Conservation (phyloP, 768 basidiomycete species). For the Kwoniella heveanensis region DNA sequence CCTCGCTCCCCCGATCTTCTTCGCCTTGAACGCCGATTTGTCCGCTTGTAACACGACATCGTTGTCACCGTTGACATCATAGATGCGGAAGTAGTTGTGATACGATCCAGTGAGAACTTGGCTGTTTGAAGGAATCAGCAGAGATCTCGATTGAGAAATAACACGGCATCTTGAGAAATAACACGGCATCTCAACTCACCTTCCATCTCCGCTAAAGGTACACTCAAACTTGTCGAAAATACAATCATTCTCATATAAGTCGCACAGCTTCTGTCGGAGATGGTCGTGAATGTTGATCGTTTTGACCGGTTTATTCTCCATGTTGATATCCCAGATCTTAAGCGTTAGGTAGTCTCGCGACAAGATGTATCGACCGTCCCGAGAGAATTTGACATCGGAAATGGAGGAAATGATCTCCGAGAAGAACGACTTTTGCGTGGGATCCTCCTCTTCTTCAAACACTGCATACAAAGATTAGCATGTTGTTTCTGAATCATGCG, state of each 20-base stretch:
- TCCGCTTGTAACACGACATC: conserved; percentile 96
- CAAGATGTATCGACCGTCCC: conserved; percentile 93
- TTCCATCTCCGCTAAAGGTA: conserved; percentile 94
- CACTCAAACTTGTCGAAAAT: conserved; percentile 99
- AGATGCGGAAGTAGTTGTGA: conserved; percentile 99
- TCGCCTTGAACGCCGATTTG: conserved; percentile 98
- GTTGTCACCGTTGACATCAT: conserved; percentile 76
- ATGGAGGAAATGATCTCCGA: conserved; percentile 99
- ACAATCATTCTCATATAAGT: conserved; percentile 98
- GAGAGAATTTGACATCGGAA: conserved; percentile 98
- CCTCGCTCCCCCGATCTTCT: conserved; percentile 84
- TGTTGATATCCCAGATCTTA: conserved; percentile 99
- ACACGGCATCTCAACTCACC: conserved; percentile 63
- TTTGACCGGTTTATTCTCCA: conserved; percentile 94
- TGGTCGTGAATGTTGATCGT: conserved; percentile 99
- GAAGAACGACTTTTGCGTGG: conserved; percentile 95
- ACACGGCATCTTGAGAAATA: conserved; percentile 25
- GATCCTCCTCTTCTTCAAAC: conserved; percentile 99
- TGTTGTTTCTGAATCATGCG: no score
- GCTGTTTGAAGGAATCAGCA: conserved; percentile 58
- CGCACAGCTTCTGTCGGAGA: conserved; percentile 93
- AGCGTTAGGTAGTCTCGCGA: conserved; percentile 95
- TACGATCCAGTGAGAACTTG: conserved; percentile 98
- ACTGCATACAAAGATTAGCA: conserved; percentile 60
- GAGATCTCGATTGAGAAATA: not conserved